Evolutionary conservation across 495 filamentous ascomycete genomes (phyloP).

Genomic region (Aspergillus hancockii): DNA sequence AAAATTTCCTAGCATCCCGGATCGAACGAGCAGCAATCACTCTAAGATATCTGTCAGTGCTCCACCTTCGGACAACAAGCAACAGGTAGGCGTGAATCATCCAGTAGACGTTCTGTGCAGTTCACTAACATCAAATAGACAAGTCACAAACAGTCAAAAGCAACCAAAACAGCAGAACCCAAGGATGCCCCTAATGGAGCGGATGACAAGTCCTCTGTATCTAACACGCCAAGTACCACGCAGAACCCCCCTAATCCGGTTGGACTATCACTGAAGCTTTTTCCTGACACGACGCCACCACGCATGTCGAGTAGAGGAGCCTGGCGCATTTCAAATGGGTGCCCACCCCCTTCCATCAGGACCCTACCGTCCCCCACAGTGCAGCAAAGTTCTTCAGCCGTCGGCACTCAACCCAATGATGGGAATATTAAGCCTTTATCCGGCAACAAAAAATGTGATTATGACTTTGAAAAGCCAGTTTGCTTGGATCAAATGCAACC

Average conservation of each 20-base stretch:
- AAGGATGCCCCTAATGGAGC: neutral
- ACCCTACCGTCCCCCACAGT: neutral
- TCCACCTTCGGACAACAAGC: neutral
- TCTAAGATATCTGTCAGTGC: neutral
- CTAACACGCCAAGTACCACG: conserved; percentile 13
- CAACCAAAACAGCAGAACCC: neutral
- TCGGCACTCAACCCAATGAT: neutral
- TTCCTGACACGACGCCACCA: conserved; percentile 39
- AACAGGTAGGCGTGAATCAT: neutral
- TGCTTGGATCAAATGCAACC: neutral
- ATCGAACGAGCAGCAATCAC: neutral
- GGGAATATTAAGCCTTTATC: neutral
- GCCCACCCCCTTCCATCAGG: conserved; percentile 11
- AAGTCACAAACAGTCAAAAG: neutral
- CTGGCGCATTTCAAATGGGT: conserved; percentile 26
- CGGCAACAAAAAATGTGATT: neutral
- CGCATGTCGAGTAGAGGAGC: conserved; percentile 35
- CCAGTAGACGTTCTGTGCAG: neutral
- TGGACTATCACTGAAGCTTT: conserved; percentile 37
- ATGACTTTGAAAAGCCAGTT: neutral
- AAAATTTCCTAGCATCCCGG: neutral
- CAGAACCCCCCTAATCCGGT: conserved; percentile 15
- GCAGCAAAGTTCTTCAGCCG: neutral
- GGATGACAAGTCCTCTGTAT: neutral
- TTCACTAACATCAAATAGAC: neutral